These are phyloP conservation scores for Dissophora ornata DNA, from an alignment of 192 early-diverging fungal species.

Conservation along the genomic window DNA sequence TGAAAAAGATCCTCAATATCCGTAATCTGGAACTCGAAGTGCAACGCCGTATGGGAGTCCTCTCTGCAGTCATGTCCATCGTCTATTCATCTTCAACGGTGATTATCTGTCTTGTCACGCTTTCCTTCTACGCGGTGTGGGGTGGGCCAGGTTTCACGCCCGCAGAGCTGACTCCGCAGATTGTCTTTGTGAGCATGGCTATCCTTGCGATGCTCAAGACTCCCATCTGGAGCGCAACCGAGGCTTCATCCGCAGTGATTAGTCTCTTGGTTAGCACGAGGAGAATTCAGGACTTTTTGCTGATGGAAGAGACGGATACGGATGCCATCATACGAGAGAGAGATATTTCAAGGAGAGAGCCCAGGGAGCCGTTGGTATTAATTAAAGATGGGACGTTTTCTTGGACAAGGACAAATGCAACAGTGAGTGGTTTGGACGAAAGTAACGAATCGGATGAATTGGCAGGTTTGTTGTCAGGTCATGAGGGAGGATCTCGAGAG, in stretches of 20 bases:
- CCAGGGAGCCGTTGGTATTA: neutral
- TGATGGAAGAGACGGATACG: conserved; percentile 31
- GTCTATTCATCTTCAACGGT: conserved; percentile 15
- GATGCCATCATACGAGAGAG: conserved; percentile 7
- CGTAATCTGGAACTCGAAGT: conserved; percentile 10
- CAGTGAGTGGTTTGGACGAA: neutral
- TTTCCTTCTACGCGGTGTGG: conserved; percentile 23
- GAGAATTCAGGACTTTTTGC: conserved; percentile 21
- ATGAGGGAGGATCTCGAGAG: neutral
- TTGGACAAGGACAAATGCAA: neutral
- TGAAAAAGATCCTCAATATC: conserved; percentile 17
- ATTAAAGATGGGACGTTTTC: conserved; percentile 14
- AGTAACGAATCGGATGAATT: conserved; percentile 10
- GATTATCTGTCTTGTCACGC: conserved; percentile 16
- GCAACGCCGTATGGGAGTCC: neutral
- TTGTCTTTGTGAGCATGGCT: conserved; percentile 73
- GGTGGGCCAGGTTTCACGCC: conserved; percentile 31
- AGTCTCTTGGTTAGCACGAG: conserved; percentile 64
- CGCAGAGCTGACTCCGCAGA: conserved; percentile 24
- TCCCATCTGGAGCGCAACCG: conserved; percentile 64
- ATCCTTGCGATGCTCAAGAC: conserved; percentile 70
- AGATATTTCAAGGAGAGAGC: neutral
- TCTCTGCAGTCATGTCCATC: conserved; percentile 14
- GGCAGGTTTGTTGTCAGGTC: neutral
- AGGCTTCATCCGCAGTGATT: conserved; percentile 63